Percentiles rank a stretch among this genome's conserved stretches.
phyloP scores from a whole-genome alignment of 139 green algal genomes.

The Chlorella sp. region DNA sequence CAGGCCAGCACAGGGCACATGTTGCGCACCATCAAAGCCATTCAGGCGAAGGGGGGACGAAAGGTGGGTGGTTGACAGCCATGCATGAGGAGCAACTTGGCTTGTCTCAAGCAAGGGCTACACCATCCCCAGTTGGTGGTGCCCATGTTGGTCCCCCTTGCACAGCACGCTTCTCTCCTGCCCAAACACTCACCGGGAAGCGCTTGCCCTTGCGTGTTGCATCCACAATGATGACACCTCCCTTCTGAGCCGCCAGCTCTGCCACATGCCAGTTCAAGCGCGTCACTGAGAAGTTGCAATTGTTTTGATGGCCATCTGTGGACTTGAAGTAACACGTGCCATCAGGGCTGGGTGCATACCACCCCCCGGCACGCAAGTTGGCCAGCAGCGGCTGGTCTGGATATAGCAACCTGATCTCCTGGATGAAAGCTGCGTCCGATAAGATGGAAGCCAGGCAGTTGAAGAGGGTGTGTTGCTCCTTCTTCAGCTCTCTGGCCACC shows the following conservation, averaged over 20 bases:
- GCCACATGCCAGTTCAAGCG: slow-evolving; percentile 86
- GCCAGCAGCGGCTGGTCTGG: background rate
- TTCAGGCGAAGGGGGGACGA: no score
- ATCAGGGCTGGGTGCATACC: slow-evolving; percentile 45
- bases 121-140: no score
- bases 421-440: background rate
- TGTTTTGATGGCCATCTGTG: slow-evolving; percentile 80
- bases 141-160: no score
- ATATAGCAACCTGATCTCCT: no score
- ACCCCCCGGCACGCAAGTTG: slow-evolving; percentile 1
- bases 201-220: slow-evolving; percentile 74
- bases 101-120: no score
- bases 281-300: slow-evolving; percentile 33
- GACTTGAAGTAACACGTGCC: slow-evolving; percentile 92
- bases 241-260: slow-evolving; percentile 30
- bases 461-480: background rate
- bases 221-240: slow-evolving; percentile 86
- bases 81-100: no score
- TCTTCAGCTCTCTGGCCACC: no score
- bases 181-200: no score
- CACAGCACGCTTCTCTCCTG: no score
- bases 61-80: no score
- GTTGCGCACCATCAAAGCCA: no score
- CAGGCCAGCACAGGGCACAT: no score
- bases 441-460: background rate